These are phyloP conservation scores for Cyathus striatus DNA, from an alignment of 768 basidiomycete genomes.

Conservation along the genomic window DNA sequence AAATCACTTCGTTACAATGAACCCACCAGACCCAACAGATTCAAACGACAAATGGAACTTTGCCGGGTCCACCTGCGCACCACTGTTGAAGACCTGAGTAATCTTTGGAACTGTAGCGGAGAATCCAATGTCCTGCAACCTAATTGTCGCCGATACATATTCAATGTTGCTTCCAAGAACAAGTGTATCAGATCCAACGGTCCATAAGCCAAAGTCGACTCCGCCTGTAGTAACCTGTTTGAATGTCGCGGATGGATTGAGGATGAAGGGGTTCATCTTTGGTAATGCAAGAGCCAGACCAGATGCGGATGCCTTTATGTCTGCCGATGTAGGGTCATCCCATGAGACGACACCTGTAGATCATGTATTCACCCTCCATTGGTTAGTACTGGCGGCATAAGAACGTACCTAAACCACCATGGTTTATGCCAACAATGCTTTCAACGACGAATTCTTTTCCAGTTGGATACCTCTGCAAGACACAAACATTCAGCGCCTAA, in stretches of 20 bases:
- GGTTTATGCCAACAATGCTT: slow-evolving; percentile 63
- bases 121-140: slow-evolving; percentile 23
- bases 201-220: slow-evolving; percentile 52
- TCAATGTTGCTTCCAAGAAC: slow-evolving; percentile 50
- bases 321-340: slow-evolving; percentile 46
- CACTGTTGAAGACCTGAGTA: slow-evolving; percentile 31
- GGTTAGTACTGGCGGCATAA: no score
- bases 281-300: slow-evolving; percentile 39
- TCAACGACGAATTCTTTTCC: slow-evolving; percentile 68
- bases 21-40: slow-evolving; percentile 34
- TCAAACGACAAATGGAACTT: slow-evolving; percentile 26
- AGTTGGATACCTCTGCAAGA: slow-evolving; percentile 44
- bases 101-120: slow-evolving; percentile 6
- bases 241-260: slow-evolving; percentile 34
- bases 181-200: slow-evolving; percentile 30
- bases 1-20: slow-evolving; percentile 22
- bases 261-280: slow-evolving; percentile 41
- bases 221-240: slow-evolving; percentile 32
- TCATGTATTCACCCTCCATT: neutral
- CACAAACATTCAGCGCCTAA: no score
- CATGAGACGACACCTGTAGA: slow-evolving; percentile 42
- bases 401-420: slow-evolving; percentile 52
- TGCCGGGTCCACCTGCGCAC: slow-evolving; percentile 18
- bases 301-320: slow-evolving; percentile 51
- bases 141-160: slow-evolving; percentile 27